These are phyloP conservation scores for Pittosporum tobira DNA, from an alignment of 129 eudicot species.

Conservation along the genomic window DNA sequence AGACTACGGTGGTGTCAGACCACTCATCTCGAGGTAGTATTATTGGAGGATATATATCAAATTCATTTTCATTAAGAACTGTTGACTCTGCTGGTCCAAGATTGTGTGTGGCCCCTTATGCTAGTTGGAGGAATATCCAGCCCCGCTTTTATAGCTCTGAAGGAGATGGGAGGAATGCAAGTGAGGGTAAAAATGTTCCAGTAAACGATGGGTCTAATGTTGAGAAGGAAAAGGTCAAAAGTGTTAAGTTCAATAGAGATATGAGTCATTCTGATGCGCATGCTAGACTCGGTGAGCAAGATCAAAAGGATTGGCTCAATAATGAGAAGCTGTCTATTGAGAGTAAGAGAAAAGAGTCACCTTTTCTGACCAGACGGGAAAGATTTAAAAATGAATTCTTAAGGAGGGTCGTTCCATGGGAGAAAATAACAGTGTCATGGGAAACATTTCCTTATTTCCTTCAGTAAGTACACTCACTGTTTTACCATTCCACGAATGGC, in stretches of 20 bases:
- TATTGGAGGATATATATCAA: conserved; percentile 35
- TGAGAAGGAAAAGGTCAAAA: conserved; percentile 32
- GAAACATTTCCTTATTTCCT: conserved; percentile 77
- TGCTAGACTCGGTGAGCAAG: conserved; percentile 81
- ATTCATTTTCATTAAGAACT: conserved; percentile 19
- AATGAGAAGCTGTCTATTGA: conserved; percentile 82
- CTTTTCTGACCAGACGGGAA: conserved; percentile 64
- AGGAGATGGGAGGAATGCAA: conserved; percentile 73
- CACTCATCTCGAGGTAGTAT: conserved; percentile 21
- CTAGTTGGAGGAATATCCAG: conserved; percentile 23
- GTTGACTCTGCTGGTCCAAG: conserved; percentile 17
- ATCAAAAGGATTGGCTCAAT: conserved; percentile 86
- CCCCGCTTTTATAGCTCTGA: conserved; percentile 68
- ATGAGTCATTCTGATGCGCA: conserved; percentile 52
- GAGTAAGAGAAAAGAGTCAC: conserved; percentile 71
- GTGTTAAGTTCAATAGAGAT: conserved; percentile 24
- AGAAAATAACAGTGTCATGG: conserved; percentile 81
- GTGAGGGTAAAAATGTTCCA: conserved; percentile 55
- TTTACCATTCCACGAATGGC: too few relatives aligned
- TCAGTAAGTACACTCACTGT: conserved; percentile 41
- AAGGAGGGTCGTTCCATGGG: conserved; percentile 86
- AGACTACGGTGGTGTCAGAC: conserved; percentile 11
- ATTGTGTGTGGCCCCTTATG: conserved; percentile 23
- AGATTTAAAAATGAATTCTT: conserved; percentile 73
- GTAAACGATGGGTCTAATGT: conserved; percentile 32